Conservation (phyloP, 139 green algal genomes). For the Ettlia oleoabundans region DNA sequence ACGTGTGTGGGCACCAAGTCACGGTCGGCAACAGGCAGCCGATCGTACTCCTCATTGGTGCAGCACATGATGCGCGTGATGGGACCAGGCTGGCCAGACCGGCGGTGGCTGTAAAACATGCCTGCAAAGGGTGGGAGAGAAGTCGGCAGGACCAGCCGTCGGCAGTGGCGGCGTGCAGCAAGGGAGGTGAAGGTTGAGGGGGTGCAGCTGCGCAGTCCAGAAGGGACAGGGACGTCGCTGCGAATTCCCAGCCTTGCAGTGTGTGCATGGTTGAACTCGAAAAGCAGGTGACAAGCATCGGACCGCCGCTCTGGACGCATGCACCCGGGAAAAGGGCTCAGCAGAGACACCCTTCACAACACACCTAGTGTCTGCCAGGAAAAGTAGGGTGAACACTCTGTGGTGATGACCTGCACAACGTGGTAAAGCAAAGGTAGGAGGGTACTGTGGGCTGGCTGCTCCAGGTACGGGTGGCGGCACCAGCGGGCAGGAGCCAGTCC, state of each 20-base stretch:
- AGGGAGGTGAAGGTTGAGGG: not conserved
- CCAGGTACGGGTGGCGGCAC: too few relatives aligned
- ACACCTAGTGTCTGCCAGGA: conserved; percentile 73
- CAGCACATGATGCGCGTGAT: conserved; percentile 84
- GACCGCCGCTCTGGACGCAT: too few relatives aligned
- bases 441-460: too few relatives aligned
- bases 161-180: not conserved
- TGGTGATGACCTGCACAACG: conserved; percentile 25
- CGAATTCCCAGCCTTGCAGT: too few relatives aligned
- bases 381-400: conserved; percentile 62
- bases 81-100: conserved; percentile 68
- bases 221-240: too few relatives aligned
- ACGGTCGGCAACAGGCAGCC: conserved; percentile 19
- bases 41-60: conserved; percentile 58
- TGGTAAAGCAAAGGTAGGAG: too few relatives aligned
- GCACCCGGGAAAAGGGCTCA: too few relatives aligned
- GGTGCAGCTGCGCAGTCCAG: too few relatives aligned
- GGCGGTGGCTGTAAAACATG: conserved; percentile 58
- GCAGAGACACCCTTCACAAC: too few relatives aligned
- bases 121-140: conserved; percentile 16
- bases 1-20: conserved; percentile 68
- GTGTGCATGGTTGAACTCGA: too few relatives aligned
- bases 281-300: too few relatives aligned
- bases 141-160: not conserved
- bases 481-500: too few relatives aligned